Evolutionary conservation across 192 early-diverging fungal species (phyloP), one percentile per base, ranked within the genome.

Genomic region (Linderina pennispora): DNA sequence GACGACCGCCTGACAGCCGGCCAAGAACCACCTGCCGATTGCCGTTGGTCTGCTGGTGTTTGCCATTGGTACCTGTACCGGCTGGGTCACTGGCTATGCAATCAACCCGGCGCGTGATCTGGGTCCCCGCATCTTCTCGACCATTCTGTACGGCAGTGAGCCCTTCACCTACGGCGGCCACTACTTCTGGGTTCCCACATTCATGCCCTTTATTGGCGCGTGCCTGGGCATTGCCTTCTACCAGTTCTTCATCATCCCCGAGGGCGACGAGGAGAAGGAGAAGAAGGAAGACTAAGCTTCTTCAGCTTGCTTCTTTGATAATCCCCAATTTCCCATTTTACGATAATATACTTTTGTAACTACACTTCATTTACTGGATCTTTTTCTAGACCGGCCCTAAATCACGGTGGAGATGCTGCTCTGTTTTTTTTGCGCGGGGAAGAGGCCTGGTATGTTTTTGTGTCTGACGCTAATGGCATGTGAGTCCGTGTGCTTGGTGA

Each of bases 71-170:
- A 75, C 68, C 50, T 81, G 78, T 25, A 74, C 81, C 17, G 81
- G 80, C 20, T 83, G 71, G 55, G 71, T 77, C 59, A 84, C 82
- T 17, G 80, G 81, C 28, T 83, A 79, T 36, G 80, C 78, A 31
- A 70, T 90, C 40, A 90, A 90, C 55, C 83, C 82, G 37, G 88
- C 88, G 5, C 78, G 88, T 68, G 88, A 90, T 63, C 70, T 88
- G 58, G 88, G 84, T 21, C 86, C 86, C 9, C 82, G 88, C 32
- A 55, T 83, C n/a, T 87, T 88, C 56, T 78, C 82, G 22, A 62
- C 75, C 21, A 57, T 80, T 45, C 72, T 77, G 34, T 90, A 82
- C 63, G 84, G 86, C 22, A 40, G 50, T 21, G 73, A 75, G 20
- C 80, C 79, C 16, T 90, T 90, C 65, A 71, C 78, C n/a, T 72